Base-by-base conservation (phyloP, 108 stramenopile species). In the Mayamaea pseudoterrestris region DNA sequence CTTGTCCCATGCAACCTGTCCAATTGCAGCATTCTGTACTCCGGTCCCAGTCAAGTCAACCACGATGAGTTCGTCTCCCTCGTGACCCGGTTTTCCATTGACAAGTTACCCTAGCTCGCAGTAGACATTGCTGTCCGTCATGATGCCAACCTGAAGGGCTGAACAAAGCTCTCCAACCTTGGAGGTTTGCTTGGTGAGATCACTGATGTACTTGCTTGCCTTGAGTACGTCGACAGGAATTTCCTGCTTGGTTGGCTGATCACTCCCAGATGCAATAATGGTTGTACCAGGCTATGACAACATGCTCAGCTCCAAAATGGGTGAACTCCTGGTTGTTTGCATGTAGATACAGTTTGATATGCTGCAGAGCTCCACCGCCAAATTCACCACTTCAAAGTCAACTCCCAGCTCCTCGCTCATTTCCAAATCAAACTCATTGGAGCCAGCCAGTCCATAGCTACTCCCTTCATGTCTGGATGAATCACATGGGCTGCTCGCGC, bases 1-100 rank as follows among this genome's bases (percentile, higher is more conserved):
- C 29, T 83, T 83, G 40, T 86, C 73, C 83, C 83, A 86, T 26
- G 83, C 83, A 35, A 86, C 83, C 61, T 83, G 79, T 29, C 88
- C 88, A 53, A 90, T 90, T 5, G 88, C 88, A 32, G 88, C 88
- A 63, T 90, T 83, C 57, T 94, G 93, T 18, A 90, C 93, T 3
- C 93, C 83, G 2, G 93, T 94, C n/a, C 93, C 93, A 6, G 93
- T 94, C 40, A 94, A 67, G 65, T 95, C 93, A 12, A 95, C 93
- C 4, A 95, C 86, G 65, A 95, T 93, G 11, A 95, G 72, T 65
- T 95, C 93, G 40, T 93, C 82, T 27, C 83, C 85, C 59, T 77
- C 87, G 42, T 90, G 47, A 35, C 93, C 93, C 3, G 76, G 52
- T 60, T 93, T 93, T 22, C 93, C 93, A 68, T 88, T 91, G 26